Evolutionary conservation across 176 grass and related monocot species (phyloP), one percentile per base, ranked within the genome.

Genomic region (Themeda triandra): DNA sequence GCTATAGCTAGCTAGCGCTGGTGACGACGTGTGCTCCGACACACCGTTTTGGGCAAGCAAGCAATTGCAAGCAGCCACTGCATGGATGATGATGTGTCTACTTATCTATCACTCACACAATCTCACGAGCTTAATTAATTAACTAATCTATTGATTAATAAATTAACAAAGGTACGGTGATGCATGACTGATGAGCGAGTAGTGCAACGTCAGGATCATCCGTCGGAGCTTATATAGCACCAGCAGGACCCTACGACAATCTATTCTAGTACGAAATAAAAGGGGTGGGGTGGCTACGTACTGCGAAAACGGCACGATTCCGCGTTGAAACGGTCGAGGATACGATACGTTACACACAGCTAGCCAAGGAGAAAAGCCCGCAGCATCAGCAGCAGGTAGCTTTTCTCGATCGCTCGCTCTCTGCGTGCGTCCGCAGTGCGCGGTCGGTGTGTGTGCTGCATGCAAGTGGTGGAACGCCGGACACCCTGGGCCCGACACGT

Each of bases 361-460:
- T 2, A 42, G 41, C 41, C 2, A 53, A 56, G 21, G 21, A 56
- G 21, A 54, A 54, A 54, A 54, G 51, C 19, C n/a, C n/a, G n/a
- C n/a, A n/a, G n/a, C n/a, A n/a, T n/a, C n/a, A n/a, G n/a, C n/a
- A n/a, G n/a, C n/a, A n/a, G n/a, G 6, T 23, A 46, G 12, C 44
- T 15, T 46, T 4, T 46, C 44, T 46, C 41, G 9, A 5, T 51
- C 17, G 15, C 3, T 53, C 0, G 23, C 13, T 45, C 3, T 45
- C 3, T 45, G 42, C 42, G n/a, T n/a, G n/a, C n/a, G n/a, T n/a
- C n/a, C n/a, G 21, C 54, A 60, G 41, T 82, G 75, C 66, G 82
- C 56, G 82, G 87, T 85, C 76, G 77, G 86, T 88, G n/a, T n/a
- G n/a, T n/a, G n/a, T n/a, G n/a, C n/a, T n/a, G 53, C 53, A 58